Evolutionary conservation across 2,329 filamentous ascomycete species (phyloP).

Genomic region (Ophiostoma angusticollis): DNA sequence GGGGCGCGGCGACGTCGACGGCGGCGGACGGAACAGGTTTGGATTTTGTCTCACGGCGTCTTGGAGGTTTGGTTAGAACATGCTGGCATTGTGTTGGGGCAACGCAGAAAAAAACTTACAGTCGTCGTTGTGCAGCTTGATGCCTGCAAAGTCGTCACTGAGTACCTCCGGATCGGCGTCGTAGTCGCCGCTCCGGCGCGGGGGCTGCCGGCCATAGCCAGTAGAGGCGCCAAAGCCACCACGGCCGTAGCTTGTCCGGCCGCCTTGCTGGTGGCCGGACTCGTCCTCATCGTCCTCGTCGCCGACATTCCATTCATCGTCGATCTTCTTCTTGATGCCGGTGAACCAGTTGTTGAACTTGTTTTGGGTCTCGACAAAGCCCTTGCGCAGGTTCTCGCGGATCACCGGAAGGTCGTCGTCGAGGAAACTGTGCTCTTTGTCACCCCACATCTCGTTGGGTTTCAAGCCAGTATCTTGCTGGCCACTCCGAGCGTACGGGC

Average conservation of each 20-base stretch:
- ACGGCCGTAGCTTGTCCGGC: slow-evolving; percentile 15
- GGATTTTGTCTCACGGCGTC: slow-evolving; percentile 60
- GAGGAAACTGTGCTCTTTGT: slow-evolving; percentile 78
- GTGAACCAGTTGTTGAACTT: slow-evolving; percentile 91
- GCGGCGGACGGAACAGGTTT: slow-evolving; percentile 62
- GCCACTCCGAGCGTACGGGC: slow-evolving; percentile 19
- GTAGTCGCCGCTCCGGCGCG: slow-evolving; percentile 75
- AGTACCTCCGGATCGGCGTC: slow-evolving; percentile 88
- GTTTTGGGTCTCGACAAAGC: slow-evolving; percentile 84
- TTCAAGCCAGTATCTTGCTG: slow-evolving; percentile 39
- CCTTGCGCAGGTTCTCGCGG: slow-evolving; percentile 82
- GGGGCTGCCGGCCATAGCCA: slow-evolving; percentile 30
- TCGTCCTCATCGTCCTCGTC: slow-evolving; percentile 36
- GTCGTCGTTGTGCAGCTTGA: slow-evolving; percentile 49
- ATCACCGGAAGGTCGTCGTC: slow-evolving; percentile 94
- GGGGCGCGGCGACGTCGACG: slow-evolving; percentile 37
- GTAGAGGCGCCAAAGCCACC: slow-evolving; percentile 38
- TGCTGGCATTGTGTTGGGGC: neutral
- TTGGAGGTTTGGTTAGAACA: slow-evolving; percentile 18
- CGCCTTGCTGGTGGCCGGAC: slow-evolving; percentile 16
- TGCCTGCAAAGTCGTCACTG: slow-evolving; percentile 73
- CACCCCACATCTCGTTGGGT: slow-evolving; percentile 46
- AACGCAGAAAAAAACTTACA: slow-evolving; percentile 33
- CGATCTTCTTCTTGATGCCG: slow-evolving; percentile 82
- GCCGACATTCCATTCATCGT: slow-evolving; percentile 71